These are phyloP conservation scores for Medicago truncatula DNA, from an alignment of 306 rosid genomes.

Conservation along the genomic window DNA sequence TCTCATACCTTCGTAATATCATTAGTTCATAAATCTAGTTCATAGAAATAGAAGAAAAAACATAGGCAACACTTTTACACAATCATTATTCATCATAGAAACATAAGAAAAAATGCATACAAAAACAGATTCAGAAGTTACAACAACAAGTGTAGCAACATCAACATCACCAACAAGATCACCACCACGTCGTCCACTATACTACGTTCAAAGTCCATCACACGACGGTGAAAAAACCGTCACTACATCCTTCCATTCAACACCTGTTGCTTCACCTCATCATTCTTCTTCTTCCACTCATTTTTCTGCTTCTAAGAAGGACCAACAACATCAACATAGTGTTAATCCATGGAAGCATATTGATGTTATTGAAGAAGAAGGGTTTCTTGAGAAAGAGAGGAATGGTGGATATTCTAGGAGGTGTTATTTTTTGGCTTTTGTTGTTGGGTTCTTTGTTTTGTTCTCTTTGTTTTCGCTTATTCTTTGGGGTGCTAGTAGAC, in stretches of 20 bases:
- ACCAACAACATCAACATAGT: not conserved
- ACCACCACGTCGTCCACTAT: constrained; percentile 88
- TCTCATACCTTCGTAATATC: not conserved
- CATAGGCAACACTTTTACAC: not conserved
- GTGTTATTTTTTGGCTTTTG: constrained; percentile 70
- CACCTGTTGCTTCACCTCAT: constrained; percentile 87
- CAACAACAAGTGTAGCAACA: constrained; percentile 61
- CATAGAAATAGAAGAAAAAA: too few species aligned
- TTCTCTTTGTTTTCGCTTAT: constrained; percentile 75
- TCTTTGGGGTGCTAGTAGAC: constrained; percentile 92
- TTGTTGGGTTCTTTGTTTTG: constrained; percentile 77
- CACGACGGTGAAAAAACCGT: constrained; percentile 93
- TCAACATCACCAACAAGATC: constrained; percentile 81
- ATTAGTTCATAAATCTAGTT: too few species aligned
- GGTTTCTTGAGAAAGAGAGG: constrained; percentile 74
- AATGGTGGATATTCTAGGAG: constrained; percentile 63
- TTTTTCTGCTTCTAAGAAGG: constrained; percentile 64
- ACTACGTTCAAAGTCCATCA: constrained; percentile 93
- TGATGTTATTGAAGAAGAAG: constrained; percentile 88
- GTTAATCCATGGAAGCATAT: constrained; percentile 75
- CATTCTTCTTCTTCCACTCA: constrained; percentile 88
- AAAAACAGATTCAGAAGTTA: constrained; percentile 92
- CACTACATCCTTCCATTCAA: constrained; percentile 90
- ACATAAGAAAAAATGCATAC: constrained; percentile 66
- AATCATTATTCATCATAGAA: not conserved